These are phyloP conservation scores for Hymenoscyphus infarciens DNA, from an alignment of 2,329 filamentous ascomycete species.

Conservation along the genomic window DNA sequence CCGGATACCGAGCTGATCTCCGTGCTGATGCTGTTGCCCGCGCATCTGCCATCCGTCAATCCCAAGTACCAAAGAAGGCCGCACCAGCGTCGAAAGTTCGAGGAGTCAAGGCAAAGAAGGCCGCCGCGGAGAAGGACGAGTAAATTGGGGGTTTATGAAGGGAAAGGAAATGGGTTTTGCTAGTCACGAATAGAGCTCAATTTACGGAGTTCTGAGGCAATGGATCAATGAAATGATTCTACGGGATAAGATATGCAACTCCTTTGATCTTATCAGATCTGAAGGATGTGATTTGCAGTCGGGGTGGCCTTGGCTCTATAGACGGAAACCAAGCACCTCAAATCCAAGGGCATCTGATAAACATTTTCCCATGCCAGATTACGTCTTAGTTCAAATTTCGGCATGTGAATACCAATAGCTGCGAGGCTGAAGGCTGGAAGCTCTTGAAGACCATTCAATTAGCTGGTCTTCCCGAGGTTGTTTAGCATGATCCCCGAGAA, in stretches of 20 bases:
- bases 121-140: constrained; percentile 49
- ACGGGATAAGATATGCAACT: constrained; percentile 17
- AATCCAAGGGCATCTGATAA: constrained; percentile 8
- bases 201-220: constrained; percentile 25
- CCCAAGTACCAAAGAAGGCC: constrained; percentile 76
- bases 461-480: not conserved
- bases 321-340: constrained; percentile 8
- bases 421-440: constrained; percentile 5
- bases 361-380: constrained; percentile 3
- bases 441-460: not conserved
- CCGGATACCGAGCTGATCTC: constrained; percentile 79
- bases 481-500: constrained; percentile 2
- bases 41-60: constrained; percentile 77
- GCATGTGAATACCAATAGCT: constrained; percentile 28
- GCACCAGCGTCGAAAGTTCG: constrained; percentile 69
- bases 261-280: constrained; percentile 10
- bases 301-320: constrained; percentile 4
- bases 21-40: constrained; percentile 77
- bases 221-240: constrained; percentile 17
- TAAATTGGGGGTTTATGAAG: constrained; percentile 20
- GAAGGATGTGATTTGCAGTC: constrained; percentile 14
- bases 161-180: constrained; percentile 21
- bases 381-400: constrained; percentile 7
- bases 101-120: constrained; percentile 76
- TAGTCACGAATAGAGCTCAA: constrained; percentile 28